Base-by-base conservation (phyloP, 1,139 yeast genomes). In the Blastobotrys niveus region DNA sequence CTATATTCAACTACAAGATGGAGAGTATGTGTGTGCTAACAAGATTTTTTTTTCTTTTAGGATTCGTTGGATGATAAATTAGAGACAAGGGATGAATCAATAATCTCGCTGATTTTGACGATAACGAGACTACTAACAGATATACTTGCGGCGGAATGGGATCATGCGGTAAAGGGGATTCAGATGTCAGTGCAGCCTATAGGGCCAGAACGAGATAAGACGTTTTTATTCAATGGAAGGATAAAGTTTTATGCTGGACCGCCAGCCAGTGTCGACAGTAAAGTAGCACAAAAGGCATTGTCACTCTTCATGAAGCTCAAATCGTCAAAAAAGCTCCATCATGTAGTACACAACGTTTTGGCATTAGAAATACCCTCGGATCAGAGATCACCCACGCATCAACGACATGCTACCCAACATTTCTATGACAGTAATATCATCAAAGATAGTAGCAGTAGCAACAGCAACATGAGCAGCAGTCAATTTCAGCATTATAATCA, bases 71-170 rank as follows among this genome's bases (percentile, higher is more conserved):
- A 36, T 22, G 14, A 7, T 2, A 21, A 57, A 7, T 47, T 64
- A 21, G 64, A 59, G 40, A 58, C 61, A 35, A 48, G 66, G 32
- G 47, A 53, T 5, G 48, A 48, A 2, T 39, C 52, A 1, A 54
- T 59, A 12, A 46, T 64, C 12, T 53, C 60, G 7, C 60, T 66
- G 6, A 48, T 64, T 4, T 49, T 62, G 38, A 54, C 63, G 3
- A 34, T 65, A 10, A 47, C 63, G 15, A 50, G 63, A 40, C 48
- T 66, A 27, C 37, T 65, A 31, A 59, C 66, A 2, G 65, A 63
- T 29, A 48, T 60, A 33, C 52, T 63, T 2, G 57, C 60, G 38
- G 53, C 58, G 3, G 66, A 63, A 44, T 66, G 70, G 70, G 51
- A 46, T 50, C 25, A 42, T 3, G 46, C 45, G 2, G 39, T 36